Evolutionary conservation across 2,329 filamentous ascomycete genomes (phyloP).

Genomic region (Pseudocercospora crystallina): DNA sequence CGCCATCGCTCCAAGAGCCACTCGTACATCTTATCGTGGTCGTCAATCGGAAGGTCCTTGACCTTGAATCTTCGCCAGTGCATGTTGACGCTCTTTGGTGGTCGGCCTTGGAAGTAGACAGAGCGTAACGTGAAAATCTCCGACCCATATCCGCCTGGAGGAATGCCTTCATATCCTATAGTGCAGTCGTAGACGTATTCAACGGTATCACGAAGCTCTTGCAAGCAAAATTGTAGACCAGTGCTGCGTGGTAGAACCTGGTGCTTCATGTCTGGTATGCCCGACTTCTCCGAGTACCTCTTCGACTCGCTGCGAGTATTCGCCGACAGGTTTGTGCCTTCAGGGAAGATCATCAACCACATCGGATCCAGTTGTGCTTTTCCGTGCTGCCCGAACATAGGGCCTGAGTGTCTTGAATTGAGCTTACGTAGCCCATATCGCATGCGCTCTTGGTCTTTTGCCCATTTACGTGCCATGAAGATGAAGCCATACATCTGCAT

Average conservation of each 20-base stretch:
- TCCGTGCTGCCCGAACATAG: slow-evolving; percentile 36
- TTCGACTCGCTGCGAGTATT: slow-evolving; percentile 70
- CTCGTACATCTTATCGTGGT: slow-evolving; percentile 68
- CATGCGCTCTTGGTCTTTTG: slow-evolving; percentile 71
- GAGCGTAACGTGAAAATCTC: slow-evolving; percentile 81
- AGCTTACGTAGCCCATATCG: slow-evolving; percentile 73
- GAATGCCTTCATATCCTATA: slow-evolving; percentile 89
- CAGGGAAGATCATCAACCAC: slow-evolving; percentile 87
- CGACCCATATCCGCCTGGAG: slow-evolving; percentile 78
- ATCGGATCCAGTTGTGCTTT: slow-evolving; percentile 58
- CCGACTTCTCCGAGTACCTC: slow-evolving; percentile 74
- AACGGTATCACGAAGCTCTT: slow-evolving; percentile 70
- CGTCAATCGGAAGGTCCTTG: slow-evolving; percentile 74
- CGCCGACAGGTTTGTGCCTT: slow-evolving; percentile 78
- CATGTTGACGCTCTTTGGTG: slow-evolving; percentile 93
- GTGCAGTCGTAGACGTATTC: slow-evolving; percentile 92
- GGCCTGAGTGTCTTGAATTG: slow-evolving; percentile 47
- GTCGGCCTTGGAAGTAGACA: slow-evolving; percentile 83
- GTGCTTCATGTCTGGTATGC: slow-evolving; percentile 68
- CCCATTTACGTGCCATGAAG: slow-evolving; percentile 90
- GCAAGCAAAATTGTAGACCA: slow-evolving; percentile 75
- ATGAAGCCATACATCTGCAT: slow-evolving; percentile 90
- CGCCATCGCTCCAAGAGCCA: slow-evolving; percentile 86
- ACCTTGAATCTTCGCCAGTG: slow-evolving; percentile 88
- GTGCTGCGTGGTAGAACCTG: slow-evolving; percentile 75